Evolutionary conservation across 768 basidiomycete species (phyloP).

Genomic region (Hygrocybe coccinea): DNA sequence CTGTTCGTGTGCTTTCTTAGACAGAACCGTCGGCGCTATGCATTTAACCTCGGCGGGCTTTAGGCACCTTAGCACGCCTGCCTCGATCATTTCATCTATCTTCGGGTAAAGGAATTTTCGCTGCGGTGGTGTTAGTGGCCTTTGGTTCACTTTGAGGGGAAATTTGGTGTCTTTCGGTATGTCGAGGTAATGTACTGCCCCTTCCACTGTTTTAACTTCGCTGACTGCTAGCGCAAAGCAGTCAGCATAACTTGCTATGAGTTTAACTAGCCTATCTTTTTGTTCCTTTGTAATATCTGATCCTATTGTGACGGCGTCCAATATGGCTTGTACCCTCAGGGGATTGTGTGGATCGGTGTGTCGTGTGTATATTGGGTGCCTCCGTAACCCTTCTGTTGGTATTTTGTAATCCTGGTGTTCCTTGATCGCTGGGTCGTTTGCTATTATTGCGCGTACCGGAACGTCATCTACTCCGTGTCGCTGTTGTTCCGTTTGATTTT

Average conservation of each 20-base stretch:
- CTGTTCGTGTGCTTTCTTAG: constrained; percentile 32
- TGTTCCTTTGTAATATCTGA: constrained; percentile 30
- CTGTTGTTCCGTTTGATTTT: constrained; percentile 20
- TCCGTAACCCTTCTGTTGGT: too few species aligned
- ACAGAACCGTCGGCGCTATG: constrained; percentile 31
- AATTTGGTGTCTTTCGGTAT: constrained; percentile 28
- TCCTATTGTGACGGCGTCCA: constrained; percentile 37
- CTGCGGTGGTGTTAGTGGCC: constrained; percentile 30
- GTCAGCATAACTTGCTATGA: too few species aligned
- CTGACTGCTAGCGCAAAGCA: too few species aligned
- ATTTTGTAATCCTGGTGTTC: too few species aligned
- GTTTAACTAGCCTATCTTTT: too few species aligned
- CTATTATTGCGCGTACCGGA: constrained; percentile 19
- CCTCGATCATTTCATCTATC: too few species aligned
- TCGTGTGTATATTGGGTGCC: too few species aligned
- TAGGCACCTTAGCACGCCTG: constrained; percentile 17
- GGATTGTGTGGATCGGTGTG: too few species aligned
- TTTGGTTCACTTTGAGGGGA: constrained; percentile 29
- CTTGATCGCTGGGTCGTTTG: constrained; percentile 32
- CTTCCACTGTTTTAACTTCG: too few species aligned
- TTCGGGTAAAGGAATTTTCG: not conserved
- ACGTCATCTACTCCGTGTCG: constrained; percentile 18
- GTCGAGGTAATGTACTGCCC: constrained; percentile 30
- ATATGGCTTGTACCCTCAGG: too few species aligned
- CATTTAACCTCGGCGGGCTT: constrained; percentile 32